Base-by-base conservation (phyloP, 306 rosid genomes). In the Cucumis sativus region DNA sequence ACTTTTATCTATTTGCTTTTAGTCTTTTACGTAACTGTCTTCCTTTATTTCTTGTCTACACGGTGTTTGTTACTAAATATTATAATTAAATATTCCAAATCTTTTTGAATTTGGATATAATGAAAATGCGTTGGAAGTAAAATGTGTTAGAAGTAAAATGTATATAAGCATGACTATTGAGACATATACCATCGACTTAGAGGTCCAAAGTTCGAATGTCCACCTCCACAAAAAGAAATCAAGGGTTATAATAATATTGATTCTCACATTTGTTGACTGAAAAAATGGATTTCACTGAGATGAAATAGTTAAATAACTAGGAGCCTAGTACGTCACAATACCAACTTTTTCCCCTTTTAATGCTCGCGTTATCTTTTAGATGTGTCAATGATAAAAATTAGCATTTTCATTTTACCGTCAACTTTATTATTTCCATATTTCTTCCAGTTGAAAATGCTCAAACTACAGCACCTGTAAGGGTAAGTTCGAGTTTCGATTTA, bases 401-500 rank as follows among this genome's bases (percentile, higher is more conserved):
- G 30, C 57, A 21, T 20, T 3, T 21, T 69, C 57, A 41, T 69
- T 21, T 20, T 2, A 70, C 60, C 28, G 25, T 70, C 59, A 23
- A 47, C 56, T 47, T 49, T 15, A 25, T 28, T 54, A 56, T 75
- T 72, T 62, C 62, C 66, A 64, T 80, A 56, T 65, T 66, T 14
- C 87, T 80, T 84, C 80, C 79, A 91, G 99, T 52, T 78, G 77
- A 82, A 70, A 94, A 90, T 28, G 78, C 87, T 63, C 90, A 92
- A 75, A 87, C 89, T 76, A 86, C 90, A 12, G 88, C 86, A 41
- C 92, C 88, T 21, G 74, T 87, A 76, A 88, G 79, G 45, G 88
- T 82, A 71, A 83, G 84, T 84, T 88, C 90, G 41, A 83, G 86
- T 69, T 45, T 93, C 13, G 99, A 92, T 84, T 89, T 92, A 60